Conservation (phyloP, 306 rosid genomes). For the Medicago arabica region DNA sequence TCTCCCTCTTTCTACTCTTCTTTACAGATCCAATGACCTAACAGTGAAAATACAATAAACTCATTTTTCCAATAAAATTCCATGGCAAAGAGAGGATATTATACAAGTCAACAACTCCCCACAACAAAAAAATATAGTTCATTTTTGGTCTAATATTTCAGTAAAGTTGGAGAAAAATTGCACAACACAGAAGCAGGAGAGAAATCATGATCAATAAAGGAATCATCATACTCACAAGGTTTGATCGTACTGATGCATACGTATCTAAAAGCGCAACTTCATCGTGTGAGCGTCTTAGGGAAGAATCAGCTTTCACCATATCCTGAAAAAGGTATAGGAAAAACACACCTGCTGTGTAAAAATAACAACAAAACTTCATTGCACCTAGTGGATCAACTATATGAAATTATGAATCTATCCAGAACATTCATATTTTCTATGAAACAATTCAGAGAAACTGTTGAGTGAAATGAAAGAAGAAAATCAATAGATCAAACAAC, state of each 20-base stretch:
- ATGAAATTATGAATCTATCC: slow-evolving; percentile 20
- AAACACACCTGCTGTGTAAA: slow-evolving; percentile 5
- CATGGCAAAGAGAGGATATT: slow-evolving; percentile 14
- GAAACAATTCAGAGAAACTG: slow-evolving; percentile 8
- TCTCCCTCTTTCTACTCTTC: slow-evolving; percentile 60
- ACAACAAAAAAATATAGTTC: neutral
- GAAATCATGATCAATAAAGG: slow-evolving; percentile 11
- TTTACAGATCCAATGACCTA: slow-evolving; percentile 66
- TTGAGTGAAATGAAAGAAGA: slow-evolving; percentile 35
- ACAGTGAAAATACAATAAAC: slow-evolving; percentile 36
- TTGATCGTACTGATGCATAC: slow-evolving; percentile 75
- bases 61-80: slow-evolving; percentile 18
- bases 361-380: slow-evolving; percentile 25
- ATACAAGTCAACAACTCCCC: neutral
- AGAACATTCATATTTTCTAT: neutral
- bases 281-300: slow-evolving; percentile 71
- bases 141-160: slow-evolving; percentile 24
- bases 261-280: slow-evolving; percentile 76
- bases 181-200: slow-evolving; percentile 15
- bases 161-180: slow-evolving; percentile 20
- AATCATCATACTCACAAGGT: slow-evolving; percentile 74
- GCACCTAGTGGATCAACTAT: slow-evolving; percentile 5
- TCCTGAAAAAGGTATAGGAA: slow-evolving; percentile 50
- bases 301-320: slow-evolving; percentile 70
- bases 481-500: slow-evolving; percentile 8